These are phyloP conservation scores for Arctium minus DNA, from an alignment of 129 eudicot species.

Conservation along the genomic window DNA sequence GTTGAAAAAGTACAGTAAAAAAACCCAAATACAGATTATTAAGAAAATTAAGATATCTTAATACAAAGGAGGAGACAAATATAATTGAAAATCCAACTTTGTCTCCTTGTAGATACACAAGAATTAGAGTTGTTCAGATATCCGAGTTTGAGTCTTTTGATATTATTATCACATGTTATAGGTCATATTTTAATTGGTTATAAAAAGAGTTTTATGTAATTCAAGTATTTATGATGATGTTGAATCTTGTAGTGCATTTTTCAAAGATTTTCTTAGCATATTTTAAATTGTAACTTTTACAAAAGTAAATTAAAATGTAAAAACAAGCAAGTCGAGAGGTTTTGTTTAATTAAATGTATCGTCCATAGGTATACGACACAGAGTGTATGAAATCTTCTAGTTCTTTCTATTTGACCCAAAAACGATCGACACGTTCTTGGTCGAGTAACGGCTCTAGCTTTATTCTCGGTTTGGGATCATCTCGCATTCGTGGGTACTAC, in stretches of 20 bases:
- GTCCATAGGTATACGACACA: background rate
- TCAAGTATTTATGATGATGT: background rate
- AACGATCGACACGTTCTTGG: background rate
- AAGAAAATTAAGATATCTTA: background rate
- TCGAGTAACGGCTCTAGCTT: conserved; percentile 1
- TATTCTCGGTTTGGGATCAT: background rate
- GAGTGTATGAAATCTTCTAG: background rate
- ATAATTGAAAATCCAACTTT: background rate
- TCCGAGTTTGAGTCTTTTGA: background rate
- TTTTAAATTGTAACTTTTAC: background rate
- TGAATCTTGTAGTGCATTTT: background rate
- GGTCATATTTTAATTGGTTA: too few species aligned
- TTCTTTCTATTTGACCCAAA: background rate
- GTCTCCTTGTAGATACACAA: background rate
- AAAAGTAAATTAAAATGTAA: background rate
- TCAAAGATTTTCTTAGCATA: background rate
- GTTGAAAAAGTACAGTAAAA: background rate
- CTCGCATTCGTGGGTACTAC: background rate
- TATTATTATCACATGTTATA: too few species aligned
- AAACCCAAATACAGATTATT: background rate
- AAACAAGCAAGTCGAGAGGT: background rate
- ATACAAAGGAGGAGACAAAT: background rate
- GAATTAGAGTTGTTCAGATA: background rate
- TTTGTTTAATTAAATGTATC: background rate
- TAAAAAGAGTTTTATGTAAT: background rate